Base-by-base conservation (phyloP, 495 filamentous ascomycete genomes). In the Penicillium cosmopolitanum region DNA sequence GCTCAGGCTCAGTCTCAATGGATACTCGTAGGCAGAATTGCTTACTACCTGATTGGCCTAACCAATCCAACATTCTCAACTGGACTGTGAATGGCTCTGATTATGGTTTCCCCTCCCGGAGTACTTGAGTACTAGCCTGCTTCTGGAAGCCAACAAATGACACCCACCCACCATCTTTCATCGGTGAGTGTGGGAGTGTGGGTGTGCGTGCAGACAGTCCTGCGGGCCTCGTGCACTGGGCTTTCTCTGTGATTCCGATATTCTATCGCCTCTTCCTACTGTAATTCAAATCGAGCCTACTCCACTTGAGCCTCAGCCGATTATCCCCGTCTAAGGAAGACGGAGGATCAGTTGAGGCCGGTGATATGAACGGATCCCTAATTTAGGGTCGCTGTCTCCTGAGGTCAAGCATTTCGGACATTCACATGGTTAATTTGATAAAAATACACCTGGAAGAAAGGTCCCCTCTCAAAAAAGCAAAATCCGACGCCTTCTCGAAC, bases 81-180 rank as follows among this genome's bases (percentile, higher is more conserved):
- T 44, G 42, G 42, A 16, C 10, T 44, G n/a, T 60, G 53, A 60
- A 62, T 62, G 63, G 43, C 34, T 56, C 19, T 51, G 52, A 59
- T 63, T 66, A 62, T 60, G 16, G 42, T 44, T 44, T 18, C 18
- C 19, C 46, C 46, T 19, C 21, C n/a, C 46, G 28, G 28, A 31
- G 28, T 31, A 9, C 46, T 9, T 9, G 21, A 34, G 23, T 31
- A 58, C 67, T 70, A 70, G 52, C 57, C 67, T 68, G 35, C 18
- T 70, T 63, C 65, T 68, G 65, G 67, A 66, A 68, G 64, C 59
- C 48, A 52, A 44, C 25, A 48, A 48, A 48, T 48, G 21, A 9
- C 15, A 9, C 46, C 46, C 11, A 28, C 19, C 9, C 46, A 48
- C 46, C 46, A 12, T 38, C 36, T 38, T 31, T 31, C 28, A 31